Evolutionary conservation across 31 red algal species (phyloP), one percentile per base, ranked within the genome.

Genomic region (Asparagopsis taxiformis): DNA sequence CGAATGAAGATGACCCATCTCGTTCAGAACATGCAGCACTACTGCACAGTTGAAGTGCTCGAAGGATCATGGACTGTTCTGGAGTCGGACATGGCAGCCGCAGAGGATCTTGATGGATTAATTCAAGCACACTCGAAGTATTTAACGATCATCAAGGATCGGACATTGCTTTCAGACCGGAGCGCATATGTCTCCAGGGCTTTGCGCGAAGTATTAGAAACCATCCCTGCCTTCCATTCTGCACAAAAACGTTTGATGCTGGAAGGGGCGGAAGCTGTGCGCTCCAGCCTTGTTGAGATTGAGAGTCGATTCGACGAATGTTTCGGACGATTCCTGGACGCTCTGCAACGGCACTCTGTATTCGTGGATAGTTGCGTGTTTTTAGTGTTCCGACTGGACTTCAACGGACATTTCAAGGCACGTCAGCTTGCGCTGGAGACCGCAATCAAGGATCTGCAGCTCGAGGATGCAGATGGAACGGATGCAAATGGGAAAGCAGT

Each of bases 1-100:
- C 65, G 92, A 41, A 95, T 95, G 92, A 88, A 84, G 35, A 89
- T 95, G 79, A 84, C 81, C 48, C 92, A 95, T 46, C 41, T 95
- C 62, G 76, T 95, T 13, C 80, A 95, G 17, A 95, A 95, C 46
- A 68, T 95, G 80, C 92, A 89, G 52, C 86, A 95, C 59, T 95
- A 95, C 64, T 85, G 85, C 75, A 95, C 73, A 23, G 80, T 95
- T 46, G 92, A 95, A 68, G 92, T 95, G 24, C 75, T 95, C 2
- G 92, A 95, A 56, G 86, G 79, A 9, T 88, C 75, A 15, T 95
- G 92, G 92, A 74, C 85, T n/a, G 64, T 80, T 20, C 62, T 95
- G 29, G 71, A 84, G 49, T 25, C 48, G 31, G 86, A 84, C 31
- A 70, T 95, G 63, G 31, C 46, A 28, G 68, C 29, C 49, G 92